These are phyloP conservation scores for Gracilaria domingensis DNA, from an alignment of 23 red algal species.

Conservation along the genomic window DNA sequence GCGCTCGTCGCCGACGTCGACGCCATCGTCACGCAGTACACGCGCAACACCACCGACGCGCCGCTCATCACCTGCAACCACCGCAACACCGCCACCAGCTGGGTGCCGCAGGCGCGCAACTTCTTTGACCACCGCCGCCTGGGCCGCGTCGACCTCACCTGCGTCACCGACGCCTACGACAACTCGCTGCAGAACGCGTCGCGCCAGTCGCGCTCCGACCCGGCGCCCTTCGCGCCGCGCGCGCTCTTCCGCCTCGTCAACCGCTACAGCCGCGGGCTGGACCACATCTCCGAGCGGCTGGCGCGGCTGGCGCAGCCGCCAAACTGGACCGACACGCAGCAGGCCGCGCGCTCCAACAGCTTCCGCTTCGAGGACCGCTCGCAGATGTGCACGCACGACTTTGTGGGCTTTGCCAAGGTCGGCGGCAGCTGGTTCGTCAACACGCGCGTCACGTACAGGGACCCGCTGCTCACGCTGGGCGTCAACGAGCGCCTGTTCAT, in stretches of 20 bases:
- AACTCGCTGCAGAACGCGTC: background rate
- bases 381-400: conserved; percentile 39
- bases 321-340: background rate
- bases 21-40: conserved; percentile 1
- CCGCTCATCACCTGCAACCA: conserved; percentile 52
- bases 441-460: conserved; percentile 23
- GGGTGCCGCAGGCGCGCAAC: background rate
- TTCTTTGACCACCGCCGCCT: conserved; percentile 21
- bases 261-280: background rate
- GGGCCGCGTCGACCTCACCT: background rate
- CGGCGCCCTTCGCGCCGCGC: background rate
- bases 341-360: background rate
- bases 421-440: conserved; percentile 5
- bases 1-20: background rate
- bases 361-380: conserved; percentile 35
- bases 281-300: background rate
- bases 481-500: conserved; percentile 6
- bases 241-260: background rate
- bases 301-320: background rate
- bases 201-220: background rate
- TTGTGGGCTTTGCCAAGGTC: conserved; percentile 33
- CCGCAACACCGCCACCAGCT: background rate
- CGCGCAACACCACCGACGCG: conserved; percentile 16
- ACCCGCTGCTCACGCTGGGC: conserved; percentile 11
- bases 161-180: conserved; percentile 48